A percentile compares a stretch with the other conserved stretches of the same genome.
These are phyloP conservation scores for Pythium folliculosum DNA, from an alignment of 352 stramenopile genomes.

Conservation along the genomic window DNA sequence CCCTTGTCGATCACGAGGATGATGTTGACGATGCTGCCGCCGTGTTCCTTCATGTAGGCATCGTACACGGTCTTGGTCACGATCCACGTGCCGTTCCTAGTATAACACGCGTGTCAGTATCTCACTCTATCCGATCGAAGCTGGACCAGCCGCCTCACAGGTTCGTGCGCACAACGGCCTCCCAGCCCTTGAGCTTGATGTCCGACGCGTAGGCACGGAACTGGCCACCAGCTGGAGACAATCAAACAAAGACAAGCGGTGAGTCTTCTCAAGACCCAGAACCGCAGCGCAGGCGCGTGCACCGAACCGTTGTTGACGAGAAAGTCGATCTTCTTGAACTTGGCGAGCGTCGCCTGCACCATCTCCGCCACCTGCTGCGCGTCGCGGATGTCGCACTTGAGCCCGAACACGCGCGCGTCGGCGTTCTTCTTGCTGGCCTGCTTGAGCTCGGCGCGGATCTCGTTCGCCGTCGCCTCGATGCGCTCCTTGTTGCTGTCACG, in stretches of 20 bases:
- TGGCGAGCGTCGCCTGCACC: conserved; percentile 59
- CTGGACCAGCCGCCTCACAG: conserved; percentile 42
- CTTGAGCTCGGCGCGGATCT: conserved; percentile 54
- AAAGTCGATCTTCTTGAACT: conserved; percentile 87
- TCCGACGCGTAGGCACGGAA: conserved; percentile 90
- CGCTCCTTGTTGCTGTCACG: conserved; percentile 61
- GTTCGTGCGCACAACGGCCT: conserved; percentile 93
- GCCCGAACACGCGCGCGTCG: conserved; percentile 48
- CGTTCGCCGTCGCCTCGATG: conserved; percentile 54
- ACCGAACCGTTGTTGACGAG: conserved; percentile 93
- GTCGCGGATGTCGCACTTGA: conserved; percentile 78
- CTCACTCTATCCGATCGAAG: neutral
- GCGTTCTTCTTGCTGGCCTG: conserved; percentile 32
- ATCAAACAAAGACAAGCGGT: neutral
- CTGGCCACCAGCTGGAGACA: conserved; percentile 81
- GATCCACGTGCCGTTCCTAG: conserved; percentile 89
- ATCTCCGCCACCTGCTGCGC: conserved; percentile 51
- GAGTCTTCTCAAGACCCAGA: neutral
- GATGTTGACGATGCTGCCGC: conserved; percentile 95
- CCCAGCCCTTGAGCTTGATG: conserved; percentile 90
- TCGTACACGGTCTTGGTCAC: conserved; percentile 92
- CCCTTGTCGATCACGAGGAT: conserved; percentile 94
- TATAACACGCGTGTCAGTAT: neutral
- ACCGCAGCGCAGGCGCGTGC: no score
- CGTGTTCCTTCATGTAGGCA: conserved; percentile 93